Evolutionary conservation across 495 filamentous ascomycete species (phyloP), one percentile per base, ranked within the genome.

Genomic region (Penicillium crystallinum): DNA sequence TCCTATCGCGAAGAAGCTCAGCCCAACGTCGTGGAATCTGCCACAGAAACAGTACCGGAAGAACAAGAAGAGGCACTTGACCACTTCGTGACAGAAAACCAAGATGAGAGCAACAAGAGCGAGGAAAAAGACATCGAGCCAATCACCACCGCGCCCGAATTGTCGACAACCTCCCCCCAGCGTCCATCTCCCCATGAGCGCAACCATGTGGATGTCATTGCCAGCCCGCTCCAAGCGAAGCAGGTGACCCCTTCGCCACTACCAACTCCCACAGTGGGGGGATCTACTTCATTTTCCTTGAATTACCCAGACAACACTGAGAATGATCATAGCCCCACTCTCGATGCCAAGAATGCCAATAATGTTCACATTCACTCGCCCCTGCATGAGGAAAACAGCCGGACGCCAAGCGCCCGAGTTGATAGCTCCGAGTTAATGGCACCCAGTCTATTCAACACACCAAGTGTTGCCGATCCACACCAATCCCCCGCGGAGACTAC

Each of bases 231-330:
- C 3, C 25, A 31, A 30, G 43, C 27, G 8, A 44, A 39, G 33
- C 48, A 54, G 18, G 35, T 40, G 14, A 54, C 45, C 7, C 46
- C 64, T 37, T 61, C 64, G 6, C 31, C 49, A 14, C 53, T 46
- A 23, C 54, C 55, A 6, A 62, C 59, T 23, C 60, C 64, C 8
- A 50, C 58, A 15, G n/a, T 29, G 2, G 40, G 14, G 7, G 41
- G 41, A 36, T 29, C 50, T 14, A 53, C 52, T 7, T 54, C 63
- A 9, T 40, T 50, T 27, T 59, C 49, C 65, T 17, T 57, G 41
- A 35, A 56, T 47, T 6, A 48, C 65, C 35, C 65, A 65, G 29
- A 49, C 65, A 39, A 75, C 72, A 19, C 69, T 68, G 7, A 63
- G 55, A 15, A 63, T 59, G 22, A 65, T 1, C 14, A 29, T 56